Percentiles rank a stretch among this genome's conserved stretches.
phyloP scores from a whole-genome alignment of 371 early-diverging fungal species.

The Rhizopus stolonifer region DNA sequence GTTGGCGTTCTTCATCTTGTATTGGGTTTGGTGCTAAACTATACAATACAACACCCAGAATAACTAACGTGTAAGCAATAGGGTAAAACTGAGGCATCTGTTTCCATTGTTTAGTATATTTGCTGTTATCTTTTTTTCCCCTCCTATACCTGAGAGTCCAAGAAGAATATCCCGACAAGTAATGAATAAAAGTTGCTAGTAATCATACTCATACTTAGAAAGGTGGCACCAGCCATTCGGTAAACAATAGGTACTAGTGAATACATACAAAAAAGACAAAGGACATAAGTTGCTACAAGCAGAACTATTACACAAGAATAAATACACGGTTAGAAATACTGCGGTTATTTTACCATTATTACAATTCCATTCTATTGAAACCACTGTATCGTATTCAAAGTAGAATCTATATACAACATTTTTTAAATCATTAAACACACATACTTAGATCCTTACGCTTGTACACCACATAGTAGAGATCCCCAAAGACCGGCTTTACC shows the following conservation, averaged over 20 bases:
- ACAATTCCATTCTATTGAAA: conserved; percentile 27
- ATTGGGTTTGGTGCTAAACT: conserved; percentile 25
- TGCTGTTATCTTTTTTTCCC: too few species aligned
- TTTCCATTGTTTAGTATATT: neutral
- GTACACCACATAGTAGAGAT: conserved; percentile 28
- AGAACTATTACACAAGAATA: conserved; percentile 11
- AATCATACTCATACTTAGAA: conserved; percentile 43
- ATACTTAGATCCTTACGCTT: conserved; percentile 30
- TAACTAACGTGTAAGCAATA: conserved; percentile 37
- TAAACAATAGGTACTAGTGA: conserved; percentile 42
- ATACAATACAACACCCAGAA: conserved; percentile 29
- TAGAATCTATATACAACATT: conserved; percentile 15
- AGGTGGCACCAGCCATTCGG: conserved; percentile 39
- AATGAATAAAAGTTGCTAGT: conserved; percentile 49
- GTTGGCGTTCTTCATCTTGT: conserved; percentile 8
- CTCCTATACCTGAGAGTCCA: conserved; percentile 39
- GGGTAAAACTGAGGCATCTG: conserved; percentile 44
- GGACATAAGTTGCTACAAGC: conserved; percentile 28
- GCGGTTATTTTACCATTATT: conserved; percentile 18
- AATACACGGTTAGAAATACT: neutral
- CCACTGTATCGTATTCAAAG: conserved; percentile 31
- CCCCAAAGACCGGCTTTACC: conserved; percentile 39
- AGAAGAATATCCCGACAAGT: conserved; percentile 34
- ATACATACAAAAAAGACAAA: conserved; percentile 42
- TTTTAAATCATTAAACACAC: neutral